Evolutionary conservation across 345 rosid species (phyloP).

Genomic region (Eutrema heterophyllum): DNA sequence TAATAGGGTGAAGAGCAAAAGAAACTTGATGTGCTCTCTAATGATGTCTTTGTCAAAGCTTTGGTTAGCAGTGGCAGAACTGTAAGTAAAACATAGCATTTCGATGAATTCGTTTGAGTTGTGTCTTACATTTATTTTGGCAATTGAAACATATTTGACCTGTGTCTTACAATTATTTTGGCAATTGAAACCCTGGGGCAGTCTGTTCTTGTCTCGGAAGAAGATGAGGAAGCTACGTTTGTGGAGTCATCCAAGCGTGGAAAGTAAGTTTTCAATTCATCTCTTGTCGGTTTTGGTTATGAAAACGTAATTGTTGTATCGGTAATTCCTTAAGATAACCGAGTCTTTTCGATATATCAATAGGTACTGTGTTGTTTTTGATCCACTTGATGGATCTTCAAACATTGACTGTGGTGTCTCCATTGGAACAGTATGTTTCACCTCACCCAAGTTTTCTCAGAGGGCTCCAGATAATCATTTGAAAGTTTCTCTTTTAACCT

Average conservation of each 20-base stretch:
- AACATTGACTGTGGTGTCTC: slow-evolving; percentile 98
- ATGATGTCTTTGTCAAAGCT: slow-evolving; percentile 91
- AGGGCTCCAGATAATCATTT: neutral
- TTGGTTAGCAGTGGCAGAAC: slow-evolving; percentile 96
- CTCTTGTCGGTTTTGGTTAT: neutral
- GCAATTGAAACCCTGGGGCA: slow-evolving; percentile 23
- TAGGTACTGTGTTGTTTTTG: slow-evolving; percentile 94
- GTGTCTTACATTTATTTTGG: neutral
- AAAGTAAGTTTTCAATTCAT: slow-evolving; percentile 40
- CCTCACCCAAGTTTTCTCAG: neutral
- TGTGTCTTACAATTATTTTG: neutral
- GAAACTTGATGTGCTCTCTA: slow-evolving; percentile 94
- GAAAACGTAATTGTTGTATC: neutral
- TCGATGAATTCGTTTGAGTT: neutral
- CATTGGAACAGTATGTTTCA: slow-evolving; percentile 76
- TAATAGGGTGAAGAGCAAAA: slow-evolving; percentile 94
- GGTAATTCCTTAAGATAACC: neutral
- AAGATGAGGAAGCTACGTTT: slow-evolving; percentile 90
- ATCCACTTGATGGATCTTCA: slow-evolving; percentile 98
- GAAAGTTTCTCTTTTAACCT: slow-evolving; percentile 10
- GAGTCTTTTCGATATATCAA: neutral
- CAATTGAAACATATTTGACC: neutral
- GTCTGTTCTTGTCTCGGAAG: slow-evolving; percentile 97
- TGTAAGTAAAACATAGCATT: slow-evolving; percentile 38
- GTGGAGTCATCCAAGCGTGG: slow-evolving; percentile 78